phyloP scores from a whole-genome alignment of 371 early-diverging fungal genomes.

The Saksenaea oblongispora region DNA sequence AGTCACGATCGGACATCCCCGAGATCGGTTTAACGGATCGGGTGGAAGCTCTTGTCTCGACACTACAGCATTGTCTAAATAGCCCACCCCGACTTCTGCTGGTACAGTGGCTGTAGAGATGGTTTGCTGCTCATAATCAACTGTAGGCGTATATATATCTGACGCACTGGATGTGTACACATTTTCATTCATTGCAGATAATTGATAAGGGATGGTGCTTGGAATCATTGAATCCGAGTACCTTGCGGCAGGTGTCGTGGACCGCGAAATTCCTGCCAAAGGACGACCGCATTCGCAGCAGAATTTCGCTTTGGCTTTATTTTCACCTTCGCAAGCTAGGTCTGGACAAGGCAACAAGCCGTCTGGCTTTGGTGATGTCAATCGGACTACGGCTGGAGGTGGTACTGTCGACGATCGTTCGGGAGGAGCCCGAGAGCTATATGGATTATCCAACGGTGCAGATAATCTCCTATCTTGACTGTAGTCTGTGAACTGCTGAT shows the following conservation, averaged over 20 bases:
- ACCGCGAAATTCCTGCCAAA: constrained; percentile 46
- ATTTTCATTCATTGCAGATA: background rate
- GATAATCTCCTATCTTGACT: background rate
- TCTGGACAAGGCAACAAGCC: constrained; percentile 53
- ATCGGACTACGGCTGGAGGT: constrained; percentile 20
- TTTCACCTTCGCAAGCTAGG: constrained; percentile 62
- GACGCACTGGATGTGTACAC: background rate
- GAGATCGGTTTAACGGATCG: constrained; percentile 69
- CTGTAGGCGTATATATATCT: constrained; percentile 13
- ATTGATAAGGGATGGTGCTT: background rate
- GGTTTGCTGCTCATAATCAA: background rate
- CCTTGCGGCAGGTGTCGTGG: constrained; percentile 40
- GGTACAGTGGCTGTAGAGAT: background rate
- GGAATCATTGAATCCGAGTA: background rate
- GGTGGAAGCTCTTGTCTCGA: constrained; percentile 28
- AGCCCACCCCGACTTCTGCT: background rate
- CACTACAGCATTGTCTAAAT: constrained; percentile 26
- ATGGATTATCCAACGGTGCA: background rate
- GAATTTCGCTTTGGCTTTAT: constrained; percentile 67
- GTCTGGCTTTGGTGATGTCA: constrained; percentile 30
- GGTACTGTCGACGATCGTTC: constrained; percentile 19
- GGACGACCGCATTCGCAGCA: constrained; percentile 74
- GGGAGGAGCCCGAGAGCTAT: background rate
- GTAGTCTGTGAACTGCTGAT: background rate
- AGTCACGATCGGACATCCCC: constrained; percentile 73